Percentiles rank a stretch among this genome's conserved stretches.
Evolutionary conservation across 108 stramenopile species (phyloP).

Genomic region (Cyclotella choctawhatcheeana): DNA sequence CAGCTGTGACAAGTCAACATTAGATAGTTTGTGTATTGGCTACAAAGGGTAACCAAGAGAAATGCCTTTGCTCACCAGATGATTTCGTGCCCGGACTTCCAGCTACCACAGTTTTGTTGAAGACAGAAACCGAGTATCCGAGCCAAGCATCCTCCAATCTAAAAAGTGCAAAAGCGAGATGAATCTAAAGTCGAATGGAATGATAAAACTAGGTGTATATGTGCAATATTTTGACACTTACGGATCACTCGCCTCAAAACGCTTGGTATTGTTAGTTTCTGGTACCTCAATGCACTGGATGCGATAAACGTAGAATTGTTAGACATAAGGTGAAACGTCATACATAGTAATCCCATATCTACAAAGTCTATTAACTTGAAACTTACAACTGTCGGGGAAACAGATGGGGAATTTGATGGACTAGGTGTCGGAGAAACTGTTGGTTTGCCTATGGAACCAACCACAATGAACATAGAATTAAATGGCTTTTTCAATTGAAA

Average conservation of each 20-base stretch:
- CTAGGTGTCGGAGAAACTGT: not conserved
- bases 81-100: not conserved
- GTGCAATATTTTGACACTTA: not conserved
- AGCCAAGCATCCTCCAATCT: not conserved
- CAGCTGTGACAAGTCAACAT: conserved; percentile 7
- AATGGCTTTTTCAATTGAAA: not conserved
- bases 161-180: not conserved
- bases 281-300: conserved; percentile 5
- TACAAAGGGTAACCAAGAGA: not conserved
- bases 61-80: conserved; percentile 8
- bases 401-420: not conserved
- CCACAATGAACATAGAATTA: no score
- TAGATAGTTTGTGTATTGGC: not conserved
- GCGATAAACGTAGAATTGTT: no score
- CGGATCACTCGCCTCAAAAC: conserved; percentile 14
- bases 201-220: not conserved
- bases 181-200: not conserved
- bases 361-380: no score
- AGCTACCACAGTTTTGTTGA: conserved; percentile 6
- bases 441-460: no score
- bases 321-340: no score
- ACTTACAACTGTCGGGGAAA: conserved; percentile 1
- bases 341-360: no score
- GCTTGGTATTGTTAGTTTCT: not conserved
- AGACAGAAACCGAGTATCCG: conserved; percentile 17